phyloP scores from a whole-genome alignment of 768 basidiomycete species.

The Cystofilobasidium capitatum region DNA sequence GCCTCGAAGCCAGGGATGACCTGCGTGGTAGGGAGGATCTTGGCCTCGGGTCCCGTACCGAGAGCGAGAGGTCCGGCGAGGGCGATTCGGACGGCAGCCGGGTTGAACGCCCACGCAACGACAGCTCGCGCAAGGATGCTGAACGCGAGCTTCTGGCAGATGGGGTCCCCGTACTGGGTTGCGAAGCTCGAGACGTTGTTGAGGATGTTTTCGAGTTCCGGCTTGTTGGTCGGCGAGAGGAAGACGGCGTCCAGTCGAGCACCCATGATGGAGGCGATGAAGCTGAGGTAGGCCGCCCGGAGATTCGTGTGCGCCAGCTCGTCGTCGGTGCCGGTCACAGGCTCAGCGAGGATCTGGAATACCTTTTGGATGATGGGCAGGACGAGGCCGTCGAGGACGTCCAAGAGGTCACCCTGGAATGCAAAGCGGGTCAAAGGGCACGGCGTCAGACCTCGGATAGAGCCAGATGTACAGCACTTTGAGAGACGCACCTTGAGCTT shows the following conservation, averaged over 20 bases:
- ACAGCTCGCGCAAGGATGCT: conserved; percentile 52
- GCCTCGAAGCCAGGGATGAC: conserved; percentile 78
- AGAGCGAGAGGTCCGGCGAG: conserved; percentile 41
- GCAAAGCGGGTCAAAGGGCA: not conserved
- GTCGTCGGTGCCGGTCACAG: conserved; percentile 78
- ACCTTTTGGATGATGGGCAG: conserved; percentile 78
- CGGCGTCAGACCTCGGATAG: too few relatives aligned
- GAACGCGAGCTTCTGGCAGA: conserved; percentile 68
- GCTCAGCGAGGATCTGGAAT: conserved; percentile 64
- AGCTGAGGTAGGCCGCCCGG: conserved; percentile 74
- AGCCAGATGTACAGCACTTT: not conserved
- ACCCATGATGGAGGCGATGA: conserved; percentile 70
- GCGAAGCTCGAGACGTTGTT: conserved; percentile 63
- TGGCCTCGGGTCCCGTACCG: conserved; percentile 33
- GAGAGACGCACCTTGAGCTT: conserved; percentile 62
- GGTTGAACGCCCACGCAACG: conserved; percentile 40
- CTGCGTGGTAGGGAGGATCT: conserved; percentile 35
- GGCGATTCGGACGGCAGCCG: conserved; percentile 31
- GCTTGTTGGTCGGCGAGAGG: conserved; percentile 69
- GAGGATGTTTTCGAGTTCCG: conserved; percentile 57
- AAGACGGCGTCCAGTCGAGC: conserved; percentile 75
- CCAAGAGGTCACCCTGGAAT: conserved; percentile 65
- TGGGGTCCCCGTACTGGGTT: conserved; percentile 63
- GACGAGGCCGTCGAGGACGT: conserved; percentile 80
- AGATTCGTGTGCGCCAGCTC: conserved; percentile 65